phyloP scores from a whole-genome alignment of 495 filamentous ascomycete genomes.

The Trichoderma asperelloides region DNA sequence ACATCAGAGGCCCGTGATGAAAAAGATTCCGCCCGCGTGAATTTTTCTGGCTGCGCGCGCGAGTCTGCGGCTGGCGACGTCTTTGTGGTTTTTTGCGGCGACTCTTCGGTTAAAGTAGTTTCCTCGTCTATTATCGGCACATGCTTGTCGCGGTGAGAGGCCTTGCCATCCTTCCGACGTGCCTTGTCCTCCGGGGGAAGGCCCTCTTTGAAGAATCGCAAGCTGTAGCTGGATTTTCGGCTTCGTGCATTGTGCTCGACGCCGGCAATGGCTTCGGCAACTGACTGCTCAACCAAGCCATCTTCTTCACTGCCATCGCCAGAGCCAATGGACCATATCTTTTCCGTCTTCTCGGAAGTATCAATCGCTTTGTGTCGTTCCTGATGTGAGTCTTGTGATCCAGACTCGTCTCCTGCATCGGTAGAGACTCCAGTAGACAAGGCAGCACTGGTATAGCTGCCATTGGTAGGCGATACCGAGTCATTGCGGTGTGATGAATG shows the following conservation, averaged over 20 bases:
- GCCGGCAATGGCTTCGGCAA: constrained; percentile 70
- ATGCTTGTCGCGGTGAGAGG: constrained; percentile 6
- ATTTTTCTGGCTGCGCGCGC: not conserved
- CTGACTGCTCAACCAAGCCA: constrained; percentile 67
- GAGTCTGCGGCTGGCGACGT: not conserved
- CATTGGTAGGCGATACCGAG: constrained; percentile 13
- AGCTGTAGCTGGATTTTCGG: constrained; percentile 86
- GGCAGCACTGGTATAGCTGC: constrained; percentile 14
- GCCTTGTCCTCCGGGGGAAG: constrained; percentile 45
- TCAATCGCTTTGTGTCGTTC: constrained; percentile 32
- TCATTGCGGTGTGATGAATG: constrained; percentile 12
- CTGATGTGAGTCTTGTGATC: constrained; percentile 20
- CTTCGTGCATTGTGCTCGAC: constrained; percentile 74
- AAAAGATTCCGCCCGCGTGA: not conserved
- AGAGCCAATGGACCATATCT: constrained; percentile 48
- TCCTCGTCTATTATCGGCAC: constrained; percentile 18
- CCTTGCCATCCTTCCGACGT: not conserved
- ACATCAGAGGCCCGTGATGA: not conserved
- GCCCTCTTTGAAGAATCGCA: constrained; percentile 90
- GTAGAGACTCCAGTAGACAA: constrained; percentile 8
- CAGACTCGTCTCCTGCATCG: not conserved
- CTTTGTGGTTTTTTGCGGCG: constrained; percentile 15
- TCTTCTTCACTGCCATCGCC: constrained; percentile 31
- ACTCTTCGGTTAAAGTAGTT: constrained; percentile 10
- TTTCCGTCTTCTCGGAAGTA: constrained; percentile 43